Evolutionary conservation across 257 asterid species (phyloP).

Genomic region (Plantago ovata): DNA sequence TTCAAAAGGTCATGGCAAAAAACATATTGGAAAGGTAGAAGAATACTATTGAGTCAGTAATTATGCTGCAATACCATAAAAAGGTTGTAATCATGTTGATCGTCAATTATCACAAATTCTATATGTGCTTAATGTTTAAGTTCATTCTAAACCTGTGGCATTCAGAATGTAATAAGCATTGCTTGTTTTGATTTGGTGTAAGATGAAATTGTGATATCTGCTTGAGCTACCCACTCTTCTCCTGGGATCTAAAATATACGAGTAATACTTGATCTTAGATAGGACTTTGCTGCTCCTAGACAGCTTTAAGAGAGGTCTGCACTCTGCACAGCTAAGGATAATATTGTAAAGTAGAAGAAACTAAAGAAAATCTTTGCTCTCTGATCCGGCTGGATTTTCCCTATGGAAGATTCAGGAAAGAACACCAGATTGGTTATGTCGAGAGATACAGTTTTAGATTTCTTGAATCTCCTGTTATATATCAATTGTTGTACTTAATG

Average conservation of each 20-base stretch:
- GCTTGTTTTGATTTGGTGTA: neutral
- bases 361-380: neutral
- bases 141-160: too few species aligned
- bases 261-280: conserved; percentile 14
- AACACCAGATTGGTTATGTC: neutral
- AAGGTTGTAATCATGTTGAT: neutral
- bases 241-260: neutral
- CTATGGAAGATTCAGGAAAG: neutral
- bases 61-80: neutral
- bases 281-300: neutral
- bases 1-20: neutral
- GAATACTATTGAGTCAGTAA: neutral
- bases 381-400: too few species aligned
- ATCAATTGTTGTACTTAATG: conserved; percentile 11
- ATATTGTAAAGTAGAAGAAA: neutral
- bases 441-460: neutral
- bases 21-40: neutral
- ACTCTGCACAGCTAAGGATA: neutral
- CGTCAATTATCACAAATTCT: neutral
- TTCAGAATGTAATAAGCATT: too few species aligned
- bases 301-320: neutral
- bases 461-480: conserved; percentile 2
- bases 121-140: too few species aligned
- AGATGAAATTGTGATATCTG: neutral
- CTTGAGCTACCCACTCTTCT: neutral